Conservation (phyloP, 345 rosid species). For the Pelargonium nanum region DNA sequence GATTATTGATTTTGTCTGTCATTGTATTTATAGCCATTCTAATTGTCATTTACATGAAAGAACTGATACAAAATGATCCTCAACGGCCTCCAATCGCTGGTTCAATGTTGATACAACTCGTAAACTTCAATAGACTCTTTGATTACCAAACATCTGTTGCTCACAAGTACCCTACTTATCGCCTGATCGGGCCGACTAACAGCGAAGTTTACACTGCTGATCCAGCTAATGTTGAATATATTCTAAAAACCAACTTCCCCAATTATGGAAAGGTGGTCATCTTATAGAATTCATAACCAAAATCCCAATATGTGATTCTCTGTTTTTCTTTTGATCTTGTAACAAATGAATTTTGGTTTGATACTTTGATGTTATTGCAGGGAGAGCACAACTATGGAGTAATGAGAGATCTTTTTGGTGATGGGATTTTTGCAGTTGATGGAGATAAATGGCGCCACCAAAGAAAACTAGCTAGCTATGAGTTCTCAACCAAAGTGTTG, state of each 20-base stretch:
- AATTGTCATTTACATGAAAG: constrained; percentile 15
- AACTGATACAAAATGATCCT: constrained; percentile 10
- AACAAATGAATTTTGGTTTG: background rate
- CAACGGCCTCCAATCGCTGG: constrained; percentile 32
- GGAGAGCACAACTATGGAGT: constrained; percentile 28
- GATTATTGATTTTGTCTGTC: constrained; percentile 2
- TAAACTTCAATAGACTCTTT: constrained; percentile 21
- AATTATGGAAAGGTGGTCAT: constrained; percentile 22
- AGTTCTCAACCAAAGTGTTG: constrained; percentile 36
- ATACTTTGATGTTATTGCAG: constrained; percentile 14
- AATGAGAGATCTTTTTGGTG: constrained; percentile 34
- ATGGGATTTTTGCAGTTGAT: constrained; percentile 41
- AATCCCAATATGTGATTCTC: too few relatives aligned
- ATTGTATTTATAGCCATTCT: constrained; percentile 3
- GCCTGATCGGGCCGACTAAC: constrained; percentile 14
- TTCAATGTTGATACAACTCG: constrained; percentile 17
- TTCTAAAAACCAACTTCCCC: constrained; percentile 23
- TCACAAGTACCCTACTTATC: constrained; percentile 16
- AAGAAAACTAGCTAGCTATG: constrained; percentile 38
- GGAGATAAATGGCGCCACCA: constrained; percentile 47
- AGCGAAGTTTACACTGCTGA: constrained; percentile 16
- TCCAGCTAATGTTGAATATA: constrained; percentile 20
- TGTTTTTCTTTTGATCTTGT: too few relatives aligned
- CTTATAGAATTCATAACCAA: too few relatives aligned
- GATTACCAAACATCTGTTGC: constrained; percentile 30